These are phyloP conservation scores for Cercophora scortea DNA, from an alignment of 495 filamentous ascomycete genomes.

Conservation along the genomic window DNA sequence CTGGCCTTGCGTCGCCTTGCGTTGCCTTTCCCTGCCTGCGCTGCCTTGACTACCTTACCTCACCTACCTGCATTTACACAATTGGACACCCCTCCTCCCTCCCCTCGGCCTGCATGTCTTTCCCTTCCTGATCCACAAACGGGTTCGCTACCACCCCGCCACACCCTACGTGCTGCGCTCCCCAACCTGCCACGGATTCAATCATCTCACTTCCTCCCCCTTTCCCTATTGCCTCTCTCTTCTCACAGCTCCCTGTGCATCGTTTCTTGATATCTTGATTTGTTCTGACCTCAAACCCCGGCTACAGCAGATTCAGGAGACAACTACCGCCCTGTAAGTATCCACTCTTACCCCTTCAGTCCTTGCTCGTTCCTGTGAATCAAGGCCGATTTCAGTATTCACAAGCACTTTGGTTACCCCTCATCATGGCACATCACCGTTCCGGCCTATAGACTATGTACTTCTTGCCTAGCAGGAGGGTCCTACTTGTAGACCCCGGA, in stretches of 20 bases:
- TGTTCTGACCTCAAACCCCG: slow-evolving; percentile 36
- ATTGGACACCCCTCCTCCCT: slow-evolving; percentile 24
- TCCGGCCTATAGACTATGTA: neutral
- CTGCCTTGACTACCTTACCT: slow-evolving; percentile 16
- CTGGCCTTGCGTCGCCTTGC: slow-evolving; percentile 24
- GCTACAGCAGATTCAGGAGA: slow-evolving; percentile 43
- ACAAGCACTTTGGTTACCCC: neutral
- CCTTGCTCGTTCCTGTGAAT: neutral
- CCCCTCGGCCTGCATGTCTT: slow-evolving; percentile 33
- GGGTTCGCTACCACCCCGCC: slow-evolving; percentile 24
- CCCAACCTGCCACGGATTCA: slow-evolving; percentile 25
- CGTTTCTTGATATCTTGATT: slow-evolving; percentile 8
- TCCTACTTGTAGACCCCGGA: too few species aligned
- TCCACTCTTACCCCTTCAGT: neutral
- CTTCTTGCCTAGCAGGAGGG: too few species aligned
- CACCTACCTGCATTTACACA: slow-evolving; percentile 23
- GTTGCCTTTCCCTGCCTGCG: slow-evolving; percentile 19
- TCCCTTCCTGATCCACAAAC: slow-evolving; percentile 30
- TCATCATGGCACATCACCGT: neutral
- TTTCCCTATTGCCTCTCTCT: slow-evolving; percentile 12
- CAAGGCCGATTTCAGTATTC: neutral
- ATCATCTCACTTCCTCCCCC: slow-evolving; percentile 15
- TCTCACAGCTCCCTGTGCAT: slow-evolving; percentile 7
- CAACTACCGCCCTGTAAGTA: slow-evolving; percentile 46
- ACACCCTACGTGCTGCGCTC: slow-evolving; percentile 19